Evolutionary conservation across 2,329 filamentous ascomycete genomes (phyloP).

Genomic region (Venturia carpophila): DNA sequence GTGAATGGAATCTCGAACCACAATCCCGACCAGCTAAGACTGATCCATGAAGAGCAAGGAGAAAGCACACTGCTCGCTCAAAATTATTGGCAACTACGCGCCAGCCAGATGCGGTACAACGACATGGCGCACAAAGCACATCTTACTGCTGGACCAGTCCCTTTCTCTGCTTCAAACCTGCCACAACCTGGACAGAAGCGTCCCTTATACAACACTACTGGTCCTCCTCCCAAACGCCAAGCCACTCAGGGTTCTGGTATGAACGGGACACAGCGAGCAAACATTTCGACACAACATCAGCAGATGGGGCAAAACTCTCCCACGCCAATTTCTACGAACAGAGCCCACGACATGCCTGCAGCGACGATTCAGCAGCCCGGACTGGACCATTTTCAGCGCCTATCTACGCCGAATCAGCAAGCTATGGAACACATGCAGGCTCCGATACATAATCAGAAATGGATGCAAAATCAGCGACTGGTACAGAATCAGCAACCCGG

Average conservation of each 20-base stretch:
- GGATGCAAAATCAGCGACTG: background rate
- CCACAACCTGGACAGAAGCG: conserved; percentile 2
- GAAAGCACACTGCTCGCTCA: background rate
- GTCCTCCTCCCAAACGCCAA: background rate
- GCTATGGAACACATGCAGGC: no score
- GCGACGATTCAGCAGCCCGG: background rate
- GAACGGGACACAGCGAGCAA: background rate
- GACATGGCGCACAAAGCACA: background rate
- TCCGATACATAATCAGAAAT: background rate
- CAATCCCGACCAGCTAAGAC: background rate
- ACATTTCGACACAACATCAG: background rate
- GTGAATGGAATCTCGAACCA: background rate
- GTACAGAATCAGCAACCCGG: background rate
- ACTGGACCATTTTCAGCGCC: background rate
- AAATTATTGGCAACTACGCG: background rate
- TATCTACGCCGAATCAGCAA: background rate
- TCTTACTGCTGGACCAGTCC: background rate
- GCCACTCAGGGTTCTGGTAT: background rate
- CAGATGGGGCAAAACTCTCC: background rate
- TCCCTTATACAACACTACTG: background rate
- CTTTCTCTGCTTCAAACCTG: background rate
- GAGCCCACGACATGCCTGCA: background rate
- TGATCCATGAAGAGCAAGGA: background rate
- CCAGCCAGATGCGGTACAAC: background rate
- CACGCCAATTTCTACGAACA: background rate